Evolutionary conservation across 257 asterid species (phyloP).

Genomic region (Fraxinus quadrangulata): DNA sequence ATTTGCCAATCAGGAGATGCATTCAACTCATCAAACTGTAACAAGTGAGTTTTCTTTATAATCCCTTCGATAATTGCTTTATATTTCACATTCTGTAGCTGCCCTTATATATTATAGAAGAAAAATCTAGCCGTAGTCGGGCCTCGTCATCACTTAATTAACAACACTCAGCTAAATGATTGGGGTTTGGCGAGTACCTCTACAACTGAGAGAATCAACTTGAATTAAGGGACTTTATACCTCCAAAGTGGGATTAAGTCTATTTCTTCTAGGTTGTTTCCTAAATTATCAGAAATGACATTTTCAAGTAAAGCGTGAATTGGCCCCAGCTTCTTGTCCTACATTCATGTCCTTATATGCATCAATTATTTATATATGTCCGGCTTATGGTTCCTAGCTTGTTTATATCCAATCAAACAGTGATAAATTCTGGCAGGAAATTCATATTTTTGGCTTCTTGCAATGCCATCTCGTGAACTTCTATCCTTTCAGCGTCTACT

Average conservation of each 20-base stretch:
- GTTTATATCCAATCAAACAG: background rate
- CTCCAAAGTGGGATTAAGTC: background rate
- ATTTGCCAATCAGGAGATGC: conserved; percentile 71
- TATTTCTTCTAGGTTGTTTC: background rate
- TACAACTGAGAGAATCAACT: background rate
- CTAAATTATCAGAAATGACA: background rate
- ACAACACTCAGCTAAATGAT: background rate
- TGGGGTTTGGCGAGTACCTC: background rate
- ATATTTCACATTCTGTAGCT: background rate
- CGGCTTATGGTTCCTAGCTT: background rate
- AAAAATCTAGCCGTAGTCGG: background rate
- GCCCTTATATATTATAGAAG: background rate
- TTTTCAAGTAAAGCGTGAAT: background rate
- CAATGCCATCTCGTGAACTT: conserved; percentile 3
- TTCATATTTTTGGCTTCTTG: background rate
- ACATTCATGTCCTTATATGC: conserved; percentile 3
- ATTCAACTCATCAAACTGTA: conserved; percentile 73
- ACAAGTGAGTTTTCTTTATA: conserved; percentile 49
- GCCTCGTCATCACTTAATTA: background rate
- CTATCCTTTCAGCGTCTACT: background rate
- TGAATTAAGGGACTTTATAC: background rate
- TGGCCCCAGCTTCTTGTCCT: background rate
- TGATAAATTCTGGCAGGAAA: background rate
- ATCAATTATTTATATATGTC: background rate
- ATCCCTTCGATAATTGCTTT: background rate